Evolutionary conservation across 2,329 filamentous ascomycete genomes (phyloP), one percentile per base, ranked within the genome.

Genomic region (Ascochyta koolunga): DNA sequence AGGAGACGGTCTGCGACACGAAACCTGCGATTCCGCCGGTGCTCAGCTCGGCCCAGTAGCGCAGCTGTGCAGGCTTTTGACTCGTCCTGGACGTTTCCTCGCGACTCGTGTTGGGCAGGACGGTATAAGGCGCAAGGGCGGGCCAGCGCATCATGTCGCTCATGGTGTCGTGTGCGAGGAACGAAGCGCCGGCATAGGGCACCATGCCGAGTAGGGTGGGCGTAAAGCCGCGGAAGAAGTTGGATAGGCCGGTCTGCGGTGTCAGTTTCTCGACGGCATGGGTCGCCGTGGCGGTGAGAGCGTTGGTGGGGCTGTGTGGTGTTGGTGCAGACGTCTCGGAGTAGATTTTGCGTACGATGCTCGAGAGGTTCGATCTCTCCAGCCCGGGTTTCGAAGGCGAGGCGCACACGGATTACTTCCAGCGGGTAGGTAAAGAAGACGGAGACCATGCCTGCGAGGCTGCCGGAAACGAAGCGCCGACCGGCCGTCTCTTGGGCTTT

Each of bases 371-470:
- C 6, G 88, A 89, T 31, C 86, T 84, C 24, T 85, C 82, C 83
- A 27, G 82, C 82, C 66, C 90, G 93, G 3, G 95, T 99, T 79
- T 99, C 95, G 68, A 96, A 99, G 0, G 95, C 95, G 27, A 99
- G 78, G 13, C 95, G 90, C 50, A 99, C 95, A 32, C 95, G 84
- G 46, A 98, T 89, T 13, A 99, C 86, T 76, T 99, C 95, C 6
- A 99, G 79, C 0, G 95, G 95, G 66, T 99, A 99, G 25, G 95
- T 98, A 77, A 93, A 91, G 76, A 98, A 96, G 45, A 99, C 95
- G 5, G 90, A 95, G 1, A 92, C 91, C 58, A 96, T 88, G 53
- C 95, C 93, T 8, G 90, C 90, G 27, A 91, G 69, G 54, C 87
- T 87, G 40, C 91, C 91, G 54, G 87, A 88, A 21, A 89, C 66